A percentile compares a stretch with the other conserved stretches of the same genome.
Conservation (phyloP, 805 yeast species). For the Priceomyces carsonii region DNA sequence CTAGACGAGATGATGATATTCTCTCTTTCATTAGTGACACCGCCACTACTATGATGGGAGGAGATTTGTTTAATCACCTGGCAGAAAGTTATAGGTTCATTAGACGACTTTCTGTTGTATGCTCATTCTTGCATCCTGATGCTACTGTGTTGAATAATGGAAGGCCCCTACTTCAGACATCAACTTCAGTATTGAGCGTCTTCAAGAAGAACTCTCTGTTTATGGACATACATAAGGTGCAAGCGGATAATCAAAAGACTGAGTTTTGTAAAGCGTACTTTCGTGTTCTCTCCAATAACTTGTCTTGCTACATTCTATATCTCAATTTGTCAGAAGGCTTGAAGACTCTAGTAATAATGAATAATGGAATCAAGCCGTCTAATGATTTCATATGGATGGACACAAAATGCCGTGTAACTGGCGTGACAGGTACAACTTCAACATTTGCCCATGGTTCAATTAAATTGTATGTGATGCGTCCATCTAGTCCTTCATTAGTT, state of each 20-base stretch:
- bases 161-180: constrained; percentile 19
- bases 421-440: constrained; percentile 34
- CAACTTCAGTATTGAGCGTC: constrained; percentile 20
- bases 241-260: constrained; percentile 12
- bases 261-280: constrained; percentile 32
- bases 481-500: constrained; percentile 17
- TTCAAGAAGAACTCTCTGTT: constrained; percentile 33
- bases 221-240: constrained; percentile 19
- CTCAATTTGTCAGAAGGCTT: constrained; percentile 12
- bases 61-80: constrained; percentile 15
- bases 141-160: constrained; percentile 12
- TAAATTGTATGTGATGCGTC: constrained; percentile 20
- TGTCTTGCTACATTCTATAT: constrained; percentile 28
- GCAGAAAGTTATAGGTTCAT: constrained; percentile 10
- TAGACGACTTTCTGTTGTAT: constrained; percentile 18
- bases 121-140: constrained; percentile 20
- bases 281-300: constrained; percentile 25
- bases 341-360: constrained; percentile 20
- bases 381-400: constrained; percentile 27
- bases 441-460: constrained; percentile 35
- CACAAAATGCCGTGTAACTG: constrained; percentile 30
- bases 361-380: constrained; percentile 30
- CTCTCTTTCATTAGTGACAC: constrained; percentile 12
- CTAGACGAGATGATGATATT: constrained; percentile 5
- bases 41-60: constrained; percentile 19